phyloP scores from a whole-genome alignment of 2,329 filamentous ascomycete genomes.

The Neofusicoccum umdonicola region DNA sequence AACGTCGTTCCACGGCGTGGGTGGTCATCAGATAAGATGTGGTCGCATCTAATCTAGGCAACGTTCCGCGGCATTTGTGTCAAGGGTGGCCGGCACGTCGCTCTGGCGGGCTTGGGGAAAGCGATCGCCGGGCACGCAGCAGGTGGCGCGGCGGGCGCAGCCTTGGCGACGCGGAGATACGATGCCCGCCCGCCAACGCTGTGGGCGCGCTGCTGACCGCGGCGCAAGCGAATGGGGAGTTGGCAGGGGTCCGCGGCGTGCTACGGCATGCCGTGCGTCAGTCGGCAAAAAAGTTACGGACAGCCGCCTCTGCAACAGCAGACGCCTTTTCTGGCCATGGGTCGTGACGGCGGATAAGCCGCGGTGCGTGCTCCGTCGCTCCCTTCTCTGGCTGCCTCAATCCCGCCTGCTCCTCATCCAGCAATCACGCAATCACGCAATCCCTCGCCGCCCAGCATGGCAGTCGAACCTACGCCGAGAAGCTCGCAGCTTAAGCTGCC shows the following conservation, averaged over 20 bases:
- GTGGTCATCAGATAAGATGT: constrained; percentile 8
- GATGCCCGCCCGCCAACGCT: not conserved
- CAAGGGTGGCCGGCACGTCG: not conserved
- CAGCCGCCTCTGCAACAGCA: no score
- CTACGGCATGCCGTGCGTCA: no score
- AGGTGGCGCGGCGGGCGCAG: no score
- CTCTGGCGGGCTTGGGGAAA: no score
- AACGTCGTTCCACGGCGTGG: not conserved
- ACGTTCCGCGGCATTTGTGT: constrained; percentile 2
- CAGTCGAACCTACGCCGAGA: not conserved
- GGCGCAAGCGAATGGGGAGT: no score
- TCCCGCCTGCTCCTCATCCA: not conserved
- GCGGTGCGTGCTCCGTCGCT: no score
- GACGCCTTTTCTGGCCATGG: no score
- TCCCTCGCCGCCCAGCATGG: not conserved
- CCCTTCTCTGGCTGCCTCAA: not conserved
- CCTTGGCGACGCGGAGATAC: not conserved
- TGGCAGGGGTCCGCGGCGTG: no score
- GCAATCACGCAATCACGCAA: no score
- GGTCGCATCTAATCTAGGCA: not conserved
- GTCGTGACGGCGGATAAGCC: no score
- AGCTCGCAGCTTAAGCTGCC: not conserved
- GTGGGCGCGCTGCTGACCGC: no score
- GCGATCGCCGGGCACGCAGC: not conserved
- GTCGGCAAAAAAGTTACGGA: no score